phyloP scores from a whole-genome alignment of 164 flowering plant species.

The Sedum album region DNA sequence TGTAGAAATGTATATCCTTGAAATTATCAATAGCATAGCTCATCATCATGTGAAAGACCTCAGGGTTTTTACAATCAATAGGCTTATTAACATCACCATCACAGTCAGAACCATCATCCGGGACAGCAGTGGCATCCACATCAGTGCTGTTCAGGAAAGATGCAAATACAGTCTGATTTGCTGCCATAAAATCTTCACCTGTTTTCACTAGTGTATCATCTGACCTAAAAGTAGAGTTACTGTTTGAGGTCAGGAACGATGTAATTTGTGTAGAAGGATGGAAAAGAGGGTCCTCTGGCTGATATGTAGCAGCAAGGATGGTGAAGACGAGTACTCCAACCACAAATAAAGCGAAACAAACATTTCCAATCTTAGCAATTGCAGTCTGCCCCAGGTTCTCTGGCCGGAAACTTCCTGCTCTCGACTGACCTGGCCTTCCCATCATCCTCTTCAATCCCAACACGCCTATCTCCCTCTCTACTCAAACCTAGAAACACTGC shows the following conservation, averaged over 20 bases:
- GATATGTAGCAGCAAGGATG: conserved; percentile 74
- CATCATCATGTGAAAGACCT: conserved; percentile 82
- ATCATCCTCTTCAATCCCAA: conserved; percentile 28
- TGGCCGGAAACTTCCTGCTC: conserved; percentile 59
- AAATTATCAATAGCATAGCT: conserved; percentile 56
- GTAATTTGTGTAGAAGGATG: conserved; percentile 69
- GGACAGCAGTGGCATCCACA: conserved; percentile 19
- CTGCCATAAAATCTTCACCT: conserved; percentile 71
- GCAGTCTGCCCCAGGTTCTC: conserved; percentile 77
- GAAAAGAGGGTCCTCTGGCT: conserved; percentile 92
- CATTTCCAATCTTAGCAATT: conserved; percentile 58
- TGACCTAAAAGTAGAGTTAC: conserved; percentile 71
- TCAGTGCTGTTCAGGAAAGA: conserved; percentile 58
- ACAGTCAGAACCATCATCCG: conserved; percentile 21
- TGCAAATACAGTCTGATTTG: conserved; percentile 48
- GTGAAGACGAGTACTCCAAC: conserved; percentile 77
- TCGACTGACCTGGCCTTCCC: conserved; percentile 40
- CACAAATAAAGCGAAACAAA: conserved; percentile 65
- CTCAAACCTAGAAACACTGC: not conserved
- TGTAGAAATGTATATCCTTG: conserved; percentile 74
- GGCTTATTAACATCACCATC: conserved; percentile 29
- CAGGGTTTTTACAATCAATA: conserved; percentile 64
- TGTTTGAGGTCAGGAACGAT: conserved; percentile 49
- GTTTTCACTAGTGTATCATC: conserved; percentile 62
- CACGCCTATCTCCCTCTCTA: not conserved